phyloP scores from a whole-genome alignment of 2,329 filamentous ascomycete species.

The Diaporthe humulicola region DNA sequence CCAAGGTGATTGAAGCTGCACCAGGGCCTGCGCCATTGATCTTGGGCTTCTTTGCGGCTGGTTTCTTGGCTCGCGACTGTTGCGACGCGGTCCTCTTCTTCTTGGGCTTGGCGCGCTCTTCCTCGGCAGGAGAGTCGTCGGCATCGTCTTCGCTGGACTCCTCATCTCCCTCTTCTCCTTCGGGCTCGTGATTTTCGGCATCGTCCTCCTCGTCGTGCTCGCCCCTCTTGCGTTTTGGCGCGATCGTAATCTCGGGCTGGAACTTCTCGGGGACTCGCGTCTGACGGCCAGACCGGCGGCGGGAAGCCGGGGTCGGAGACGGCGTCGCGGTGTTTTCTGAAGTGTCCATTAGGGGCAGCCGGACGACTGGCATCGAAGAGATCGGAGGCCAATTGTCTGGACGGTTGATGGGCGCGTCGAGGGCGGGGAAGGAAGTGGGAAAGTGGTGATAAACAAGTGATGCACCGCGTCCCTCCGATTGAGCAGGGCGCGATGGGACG shows the following conservation, averaged over 20 bases:
- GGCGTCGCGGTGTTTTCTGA: slow-evolving; percentile 69
- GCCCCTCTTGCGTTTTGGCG: slow-evolving; percentile 70
- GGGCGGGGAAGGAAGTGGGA: slow-evolving; percentile 25
- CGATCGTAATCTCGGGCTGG: slow-evolving; percentile 63
- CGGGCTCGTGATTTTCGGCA: slow-evolving; percentile 61
- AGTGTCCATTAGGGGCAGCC: slow-evolving; percentile 64
- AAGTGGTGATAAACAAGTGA: slow-evolving; percentile 40
- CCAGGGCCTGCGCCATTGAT: slow-evolving; percentile 66
- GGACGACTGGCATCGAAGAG: slow-evolving; percentile 54
- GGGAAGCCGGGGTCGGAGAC: slow-evolving; percentile 64
- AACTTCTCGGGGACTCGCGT: slow-evolving; percentile 72
- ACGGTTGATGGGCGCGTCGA: slow-evolving; percentile 41
- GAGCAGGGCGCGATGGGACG: slow-evolving; percentile 39
- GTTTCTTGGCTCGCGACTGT: slow-evolving; percentile 64
- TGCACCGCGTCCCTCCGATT: slow-evolving; percentile 35
- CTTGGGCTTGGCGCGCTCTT: slow-evolving; percentile 55
- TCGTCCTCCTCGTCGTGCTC: slow-evolving; percentile 60
- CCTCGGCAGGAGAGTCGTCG: slow-evolving; percentile 59
- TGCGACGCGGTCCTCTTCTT: slow-evolving; percentile 54
- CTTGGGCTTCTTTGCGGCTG: slow-evolving; percentile 74
- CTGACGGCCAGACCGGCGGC: slow-evolving; percentile 78
- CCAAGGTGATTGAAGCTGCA: slow-evolving; percentile 52
- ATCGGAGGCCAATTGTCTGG: slow-evolving; percentile 45
- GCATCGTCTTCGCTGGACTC: slow-evolving; percentile 50
- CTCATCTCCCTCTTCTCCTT: slow-evolving; percentile 47